phyloP scores from a whole-genome alignment of 306 rosid species.

The Pueraria montana region DNA sequence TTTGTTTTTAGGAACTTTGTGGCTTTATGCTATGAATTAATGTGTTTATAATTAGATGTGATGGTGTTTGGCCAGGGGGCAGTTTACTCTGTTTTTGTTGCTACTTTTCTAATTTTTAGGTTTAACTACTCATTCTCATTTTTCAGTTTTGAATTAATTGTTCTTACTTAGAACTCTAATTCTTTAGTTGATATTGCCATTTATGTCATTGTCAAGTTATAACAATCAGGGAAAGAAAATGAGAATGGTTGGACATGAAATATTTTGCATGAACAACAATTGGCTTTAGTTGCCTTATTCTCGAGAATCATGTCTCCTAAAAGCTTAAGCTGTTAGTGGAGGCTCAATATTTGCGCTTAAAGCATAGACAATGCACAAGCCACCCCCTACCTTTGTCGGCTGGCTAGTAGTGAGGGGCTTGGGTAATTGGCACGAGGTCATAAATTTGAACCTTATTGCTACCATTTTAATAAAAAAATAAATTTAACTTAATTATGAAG shows the following conservation, averaged over 20 bases:
- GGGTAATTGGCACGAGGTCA: neutral
- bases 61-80: neutral
- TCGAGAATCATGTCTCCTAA: neutral
- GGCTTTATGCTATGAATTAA: slow-evolving; percentile 7
- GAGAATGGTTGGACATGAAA: neutral
- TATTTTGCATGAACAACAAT: neutral
- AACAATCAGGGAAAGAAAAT: slow-evolving; percentile 30
- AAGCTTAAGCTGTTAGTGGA: neutral
- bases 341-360: neutral
- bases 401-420: neutral
- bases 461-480: neutral
- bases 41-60: slow-evolving; percentile 8
- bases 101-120: neutral
- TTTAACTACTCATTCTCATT: slow-evolving; percentile 16
- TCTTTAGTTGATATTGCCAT: slow-evolving; percentile 22
- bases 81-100: slow-evolving; percentile 6
- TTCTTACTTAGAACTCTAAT: neutral
- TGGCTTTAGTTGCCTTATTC: slow-evolving; percentile 9
- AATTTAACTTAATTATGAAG: neutral
- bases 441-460: neutral
- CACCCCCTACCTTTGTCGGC: neutral
- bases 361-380: neutral
- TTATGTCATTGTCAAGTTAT: neutral
- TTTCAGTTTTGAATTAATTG: slow-evolving; percentile 6
- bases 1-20: slow-evolving; percentile 18